Conservation (phyloP, 106 monocot genomes). For the Dendrobium chrysotoxum region DNA sequence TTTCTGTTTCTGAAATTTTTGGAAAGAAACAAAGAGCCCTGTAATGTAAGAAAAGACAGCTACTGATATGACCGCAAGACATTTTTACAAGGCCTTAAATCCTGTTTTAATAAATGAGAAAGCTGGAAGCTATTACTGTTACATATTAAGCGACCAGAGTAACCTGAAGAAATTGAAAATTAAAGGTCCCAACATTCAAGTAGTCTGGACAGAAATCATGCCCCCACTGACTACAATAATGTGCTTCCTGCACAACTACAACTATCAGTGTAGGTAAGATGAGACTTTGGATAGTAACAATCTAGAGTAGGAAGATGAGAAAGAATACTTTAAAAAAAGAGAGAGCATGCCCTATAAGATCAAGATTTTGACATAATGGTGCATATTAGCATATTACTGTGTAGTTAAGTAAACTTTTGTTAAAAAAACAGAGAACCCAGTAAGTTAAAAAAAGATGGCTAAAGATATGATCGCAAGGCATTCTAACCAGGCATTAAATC, state of each 20-base stretch:
- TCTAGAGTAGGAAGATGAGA: neutral
- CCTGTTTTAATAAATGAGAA: too few relatives aligned
- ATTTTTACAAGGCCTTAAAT: neutral
- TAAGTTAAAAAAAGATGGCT: neutral
- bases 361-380: neutral
- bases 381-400: neutral
- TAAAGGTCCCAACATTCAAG: constrained; percentile 93
- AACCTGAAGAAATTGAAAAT: constrained; percentile 90
- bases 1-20: neutral
- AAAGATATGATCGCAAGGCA: neutral
- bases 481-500: neutral
- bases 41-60: neutral
- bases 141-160: constrained; percentile 54
- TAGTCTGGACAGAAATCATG: constrained; percentile 99
- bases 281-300: constrained; percentile 1
- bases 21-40: neutral
- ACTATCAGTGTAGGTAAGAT: neutral
- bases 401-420: neutral
- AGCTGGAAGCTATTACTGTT: too few relatives aligned
- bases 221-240: constrained; percentile 99
- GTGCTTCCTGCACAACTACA: constrained; percentile 70
- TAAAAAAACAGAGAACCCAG: neutral
- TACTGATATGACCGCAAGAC: neutral
- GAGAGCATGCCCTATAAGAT: neutral
- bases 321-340: neutral